phyloP scores from a whole-genome alignment of 495 filamentous ascomycete species.

The Aspergillus carlsbadensis region DNA sequence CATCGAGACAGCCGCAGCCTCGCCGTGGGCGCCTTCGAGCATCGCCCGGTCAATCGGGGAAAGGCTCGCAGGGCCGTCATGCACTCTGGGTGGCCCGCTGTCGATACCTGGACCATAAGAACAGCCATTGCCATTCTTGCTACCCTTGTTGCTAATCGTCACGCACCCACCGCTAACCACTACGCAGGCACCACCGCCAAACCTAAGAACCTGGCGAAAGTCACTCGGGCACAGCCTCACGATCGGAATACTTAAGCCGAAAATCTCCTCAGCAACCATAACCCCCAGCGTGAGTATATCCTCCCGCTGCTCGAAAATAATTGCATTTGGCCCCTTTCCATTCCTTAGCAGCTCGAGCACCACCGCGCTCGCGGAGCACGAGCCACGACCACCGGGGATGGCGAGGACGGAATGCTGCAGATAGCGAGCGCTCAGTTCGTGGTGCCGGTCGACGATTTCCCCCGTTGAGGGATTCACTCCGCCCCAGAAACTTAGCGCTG shows the following conservation, averaged over 20 bases:
- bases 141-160: too few relatives aligned
- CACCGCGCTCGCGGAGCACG: conserved; percentile 31
- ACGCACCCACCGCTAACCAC: too few relatives aligned
- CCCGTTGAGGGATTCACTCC: conserved; percentile 27
- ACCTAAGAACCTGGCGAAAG: too few relatives aligned
- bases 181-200: too few relatives aligned
- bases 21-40: conserved; percentile 22
- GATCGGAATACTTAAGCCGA: conserved; percentile 17
- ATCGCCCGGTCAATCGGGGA: too few relatives aligned
- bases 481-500: conserved; percentile 36
- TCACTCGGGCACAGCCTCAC: neutral
- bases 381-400: conserved; percentile 31
- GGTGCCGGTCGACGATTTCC: conserved; percentile 30
- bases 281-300: conserved; percentile 31
- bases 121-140: too few relatives aligned
- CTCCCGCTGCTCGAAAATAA: conserved; percentile 30
- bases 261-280: conserved; percentile 28
- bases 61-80: too few relatives aligned
- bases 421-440: conserved; percentile 24
- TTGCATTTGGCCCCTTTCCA: conserved; percentile 16
- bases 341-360: conserved; percentile 32
- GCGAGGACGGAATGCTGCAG: conserved; percentile 25
- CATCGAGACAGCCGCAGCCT: conserved; percentile 26
- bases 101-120: too few relatives aligned
- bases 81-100: too few relatives aligned